A percentile compares a stretch with the other conserved stretches of the same genome.
phyloP scores from a whole-genome alignment of 2,329 filamentous ascomycete species.

The Saccharata proteae region DNA sequence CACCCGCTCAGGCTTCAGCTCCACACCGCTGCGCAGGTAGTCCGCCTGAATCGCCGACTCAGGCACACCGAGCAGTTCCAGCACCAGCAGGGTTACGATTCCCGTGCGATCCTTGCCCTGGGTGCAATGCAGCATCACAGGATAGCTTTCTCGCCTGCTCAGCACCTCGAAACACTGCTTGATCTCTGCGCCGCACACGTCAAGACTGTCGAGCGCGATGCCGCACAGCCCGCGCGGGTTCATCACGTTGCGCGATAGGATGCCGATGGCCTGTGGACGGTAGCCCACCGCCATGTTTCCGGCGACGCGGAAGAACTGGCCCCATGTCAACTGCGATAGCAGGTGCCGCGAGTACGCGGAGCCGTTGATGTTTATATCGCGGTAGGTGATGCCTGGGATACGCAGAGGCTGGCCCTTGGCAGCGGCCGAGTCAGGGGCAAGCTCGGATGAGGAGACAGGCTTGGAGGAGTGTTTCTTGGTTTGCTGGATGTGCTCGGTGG shows the following conservation, averaged over 20 bases:
- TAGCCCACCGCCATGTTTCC: conserved; percentile 53
- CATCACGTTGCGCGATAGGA: conserved; percentile 62
- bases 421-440: conserved; percentile 32
- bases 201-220: conserved; percentile 56
- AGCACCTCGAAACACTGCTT: conserved; percentile 38
- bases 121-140: conserved; percentile 68
- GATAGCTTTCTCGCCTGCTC: conserved; percentile 40
- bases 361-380: conserved; percentile 63
- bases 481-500: conserved; percentile 62
- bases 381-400: conserved; percentile 52
- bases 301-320: conserved; percentile 51
- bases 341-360: conserved; percentile 56
- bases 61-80: conserved; percentile 51
- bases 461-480: conserved; percentile 47
- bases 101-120: conserved; percentile 83
- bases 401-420: conserved; percentile 40
- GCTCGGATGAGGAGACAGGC: conserved; percentile 9
- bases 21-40: conserved; percentile 54
- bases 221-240: conserved; percentile 58
- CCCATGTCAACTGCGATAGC: conserved; percentile 55
- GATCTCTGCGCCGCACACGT: conserved; percentile 53
- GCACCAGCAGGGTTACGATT: conserved; percentile 53
- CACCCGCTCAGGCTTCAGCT: conserved; percentile 49
- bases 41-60: conserved; percentile 53
- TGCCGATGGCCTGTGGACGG: conserved; percentile 54